Percentiles rank a stretch among this genome's conserved stretches.
phyloP scores from a whole-genome alignment of 305 asterid genomes.

The Fraxinus floribunda region DNA sequence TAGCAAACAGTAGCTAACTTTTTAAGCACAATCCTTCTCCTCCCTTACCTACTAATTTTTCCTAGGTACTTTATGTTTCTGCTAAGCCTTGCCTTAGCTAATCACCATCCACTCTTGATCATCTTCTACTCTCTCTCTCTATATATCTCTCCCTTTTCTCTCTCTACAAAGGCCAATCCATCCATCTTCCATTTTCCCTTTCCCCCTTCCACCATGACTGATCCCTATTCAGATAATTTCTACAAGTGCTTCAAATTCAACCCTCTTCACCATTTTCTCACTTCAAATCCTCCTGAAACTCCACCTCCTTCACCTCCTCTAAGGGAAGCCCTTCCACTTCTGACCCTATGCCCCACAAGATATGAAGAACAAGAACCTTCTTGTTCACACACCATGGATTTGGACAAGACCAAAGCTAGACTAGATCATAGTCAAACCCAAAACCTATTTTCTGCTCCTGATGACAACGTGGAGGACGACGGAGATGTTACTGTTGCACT shows the following conservation, averaged over 20 bases:
- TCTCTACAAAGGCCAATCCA: slow-evolving; percentile 14
- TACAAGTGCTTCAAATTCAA: slow-evolving; percentile 59
- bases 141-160: not conserved
- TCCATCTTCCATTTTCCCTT: slow-evolving; percentile 36
- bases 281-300: slow-evolving; percentile 30
- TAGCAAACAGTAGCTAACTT: not conserved
- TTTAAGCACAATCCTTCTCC: not conserved
- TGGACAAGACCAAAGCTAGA: slow-evolving; percentile 21
- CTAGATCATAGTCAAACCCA: not conserved
- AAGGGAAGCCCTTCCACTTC: slow-evolving; percentile 78
- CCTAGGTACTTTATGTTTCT: not conserved
- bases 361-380: slow-evolving; percentile 33
- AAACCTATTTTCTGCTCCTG: not conserved
- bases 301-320: slow-evolving; percentile 77
- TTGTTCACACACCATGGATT: slow-evolving; percentile 28
- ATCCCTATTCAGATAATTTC: slow-evolving; percentile 60
- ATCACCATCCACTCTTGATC: not conserved
- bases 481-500: slow-evolving; percentile 69
- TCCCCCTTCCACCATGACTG: slow-evolving; percentile 58
- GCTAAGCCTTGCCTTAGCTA: not conserved
- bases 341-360: slow-evolving; percentile 49
- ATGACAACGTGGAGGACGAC: slow-evolving; percentile 21
- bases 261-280: slow-evolving; percentile 34
- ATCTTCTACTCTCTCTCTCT: not conserved
- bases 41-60: not conserved